phyloP scores from a whole-genome alignment of 2,329 filamentous ascomycete species.

The Hypomyces perniciosus region DNA sequence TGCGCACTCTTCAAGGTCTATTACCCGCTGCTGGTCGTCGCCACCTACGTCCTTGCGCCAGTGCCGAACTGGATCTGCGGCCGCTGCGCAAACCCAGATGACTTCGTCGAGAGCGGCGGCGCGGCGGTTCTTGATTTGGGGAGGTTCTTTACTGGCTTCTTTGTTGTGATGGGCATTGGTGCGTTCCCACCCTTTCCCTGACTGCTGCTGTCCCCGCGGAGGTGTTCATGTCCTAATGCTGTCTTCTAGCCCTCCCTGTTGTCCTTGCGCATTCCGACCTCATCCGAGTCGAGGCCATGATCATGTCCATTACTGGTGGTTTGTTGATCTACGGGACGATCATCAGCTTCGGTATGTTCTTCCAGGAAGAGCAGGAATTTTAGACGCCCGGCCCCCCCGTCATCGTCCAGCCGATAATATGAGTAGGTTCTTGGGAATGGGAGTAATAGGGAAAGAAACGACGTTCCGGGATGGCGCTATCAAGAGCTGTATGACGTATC shows the following conservation, averaged over 20 bases:
- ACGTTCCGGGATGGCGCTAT: slow-evolving; percentile 1
- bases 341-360: slow-evolving; percentile 97
- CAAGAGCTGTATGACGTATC: slow-evolving; percentile 5
- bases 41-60: slow-evolving; percentile 88
- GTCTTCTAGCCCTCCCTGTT: slow-evolving; percentile 63
- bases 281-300: slow-evolving; percentile 78
- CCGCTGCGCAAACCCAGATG: slow-evolving; percentile 84
- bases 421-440: not conserved
- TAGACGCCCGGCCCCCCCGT: slow-evolving; percentile 34
- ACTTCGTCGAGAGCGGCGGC: slow-evolving; percentile 82
- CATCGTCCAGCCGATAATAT: not conserved
- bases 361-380: slow-evolving; percentile 96
- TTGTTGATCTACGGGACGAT: slow-evolving; percentile 96
- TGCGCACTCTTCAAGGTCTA: slow-evolving; percentile 93
- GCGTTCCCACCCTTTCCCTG: slow-evolving; percentile 33
- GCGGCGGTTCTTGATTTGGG: slow-evolving; percentile 88
- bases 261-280: slow-evolving; percentile 81
- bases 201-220: not conserved
- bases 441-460: not conserved
- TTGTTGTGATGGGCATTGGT: slow-evolving; percentile 98
- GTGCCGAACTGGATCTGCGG: slow-evolving; percentile 95
- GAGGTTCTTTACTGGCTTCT: slow-evolving; percentile 87
- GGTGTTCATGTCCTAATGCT: not conserved
- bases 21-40: slow-evolving; percentile 91
- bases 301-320: slow-evolving; percentile 91